Percentiles rank a stretch among this genome's conserved stretches.
Conservation (phyloP, 176 grass and related monocot genomes). For the Musa schizocarpa region DNA sequence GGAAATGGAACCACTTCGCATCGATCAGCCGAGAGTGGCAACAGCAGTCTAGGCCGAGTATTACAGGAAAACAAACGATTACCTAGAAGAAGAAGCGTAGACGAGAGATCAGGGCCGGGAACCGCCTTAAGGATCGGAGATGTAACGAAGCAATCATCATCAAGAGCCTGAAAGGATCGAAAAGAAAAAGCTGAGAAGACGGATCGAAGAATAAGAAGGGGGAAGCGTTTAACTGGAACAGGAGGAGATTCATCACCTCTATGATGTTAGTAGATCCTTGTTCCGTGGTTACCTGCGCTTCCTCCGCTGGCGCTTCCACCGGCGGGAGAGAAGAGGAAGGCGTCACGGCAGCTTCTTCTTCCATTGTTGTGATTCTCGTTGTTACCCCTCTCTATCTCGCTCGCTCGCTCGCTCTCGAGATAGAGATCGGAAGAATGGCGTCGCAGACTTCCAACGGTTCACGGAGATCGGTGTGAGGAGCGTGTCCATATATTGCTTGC, state of each 20-base stretch:
- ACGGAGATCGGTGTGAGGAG: background rate
- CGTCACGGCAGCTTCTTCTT: background rate
- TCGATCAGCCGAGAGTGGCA: too few relatives aligned
- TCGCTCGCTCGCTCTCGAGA: too few relatives aligned
- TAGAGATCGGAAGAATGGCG: too few relatives aligned
- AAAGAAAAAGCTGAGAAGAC: background rate
- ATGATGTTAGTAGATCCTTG: conserved; percentile 3
- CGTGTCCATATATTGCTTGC: background rate
- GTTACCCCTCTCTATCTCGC: too few relatives aligned
- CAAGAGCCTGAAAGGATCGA: conserved; percentile 29
- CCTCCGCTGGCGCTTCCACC: background rate
- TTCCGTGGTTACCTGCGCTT: background rate
- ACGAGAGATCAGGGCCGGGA: conserved; percentile 33
- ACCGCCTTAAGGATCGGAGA: conserved; percentile 49
- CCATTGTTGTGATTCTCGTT: background rate
- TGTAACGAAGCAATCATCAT: conserved; percentile 24
- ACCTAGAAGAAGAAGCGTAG: conserved; percentile 56
- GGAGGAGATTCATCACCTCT: background rate
- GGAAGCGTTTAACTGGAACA: background rate
- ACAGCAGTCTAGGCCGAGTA: conserved; percentile 2
- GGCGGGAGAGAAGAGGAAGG: background rate
- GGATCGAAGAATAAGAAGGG: background rate
- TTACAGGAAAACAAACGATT: conserved; percentile 6
- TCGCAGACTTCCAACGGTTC: too few relatives aligned
- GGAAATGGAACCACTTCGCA: conserved; percentile 5